A percentile compares a stretch with the other conserved stretches of the same genome.
These are phyloP conservation scores for Gyrodon lividus DNA, from an alignment of 768 basidiomycete species.

Conservation along the genomic window DNA sequence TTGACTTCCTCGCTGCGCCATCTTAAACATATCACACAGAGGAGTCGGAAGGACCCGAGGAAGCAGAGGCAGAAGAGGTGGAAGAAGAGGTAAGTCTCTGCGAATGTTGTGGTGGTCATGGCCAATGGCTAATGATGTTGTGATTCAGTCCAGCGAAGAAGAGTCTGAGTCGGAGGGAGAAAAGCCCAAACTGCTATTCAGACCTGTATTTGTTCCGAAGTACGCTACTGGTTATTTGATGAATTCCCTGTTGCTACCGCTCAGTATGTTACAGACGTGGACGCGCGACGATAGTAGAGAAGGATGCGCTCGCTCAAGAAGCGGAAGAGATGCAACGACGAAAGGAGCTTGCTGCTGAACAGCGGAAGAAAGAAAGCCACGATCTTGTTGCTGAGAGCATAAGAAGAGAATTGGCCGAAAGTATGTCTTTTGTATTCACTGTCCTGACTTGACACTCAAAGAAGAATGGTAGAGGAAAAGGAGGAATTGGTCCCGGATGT, in stretches of 20 bases:
- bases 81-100: constrained; percentile 39
- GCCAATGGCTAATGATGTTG: constrained; percentile 17
- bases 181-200: constrained; percentile 71
- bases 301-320: constrained; percentile 64
- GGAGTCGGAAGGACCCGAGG: constrained; percentile 42
- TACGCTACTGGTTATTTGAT: constrained; percentile 36
- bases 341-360: constrained; percentile 75
- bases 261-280: constrained; percentile 52
- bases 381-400: constrained; percentile 95
- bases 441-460: constrained; percentile 3
- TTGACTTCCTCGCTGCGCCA: constrained; percentile 8
- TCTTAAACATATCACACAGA: constrained; percentile 12
- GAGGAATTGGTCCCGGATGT: constrained; percentile 81
- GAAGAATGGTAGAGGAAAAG: constrained; percentile 70
- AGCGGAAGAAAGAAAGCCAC: constrained; percentile 85
- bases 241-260: constrained; percentile 1
- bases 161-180: constrained; percentile 76
- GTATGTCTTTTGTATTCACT: constrained; percentile 45
- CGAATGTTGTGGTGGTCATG: constrained; percentile 5
- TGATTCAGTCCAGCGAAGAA: constrained; percentile 79
- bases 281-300: constrained; percentile 70
- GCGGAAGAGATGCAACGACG: constrained; percentile 70
- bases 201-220: constrained; percentile 97
- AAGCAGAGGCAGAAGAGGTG: constrained; percentile 39
- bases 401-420: constrained; percentile 84